phyloP scores from a whole-genome alignment of 805 yeast species.

The Ogataea kodamae region DNA sequence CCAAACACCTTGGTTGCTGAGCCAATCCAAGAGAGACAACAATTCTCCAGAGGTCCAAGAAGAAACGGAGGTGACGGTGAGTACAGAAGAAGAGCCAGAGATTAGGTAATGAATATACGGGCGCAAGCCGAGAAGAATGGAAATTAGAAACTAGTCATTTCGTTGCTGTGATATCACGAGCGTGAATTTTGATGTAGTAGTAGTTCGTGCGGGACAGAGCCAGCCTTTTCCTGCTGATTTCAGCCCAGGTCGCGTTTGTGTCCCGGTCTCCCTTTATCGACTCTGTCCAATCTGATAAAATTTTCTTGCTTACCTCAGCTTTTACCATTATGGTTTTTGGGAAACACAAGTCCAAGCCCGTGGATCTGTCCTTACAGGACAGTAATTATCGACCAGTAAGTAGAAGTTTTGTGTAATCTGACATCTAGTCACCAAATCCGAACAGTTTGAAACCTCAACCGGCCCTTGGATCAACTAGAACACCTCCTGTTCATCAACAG shows the following conservation, averaged over 20 bases:
- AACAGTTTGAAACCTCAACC: conserved; percentile 21
- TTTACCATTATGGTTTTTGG: conserved; percentile 20
- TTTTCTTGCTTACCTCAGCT: conserved; percentile 8
- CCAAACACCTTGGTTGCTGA: conserved; percentile 97
- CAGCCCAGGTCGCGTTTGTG: too few relatives aligned
- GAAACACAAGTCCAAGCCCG: conserved; percentile 18
- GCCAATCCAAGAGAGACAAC: conserved; percentile 75
- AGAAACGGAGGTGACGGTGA: conserved; percentile 48
- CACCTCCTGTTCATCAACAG: conserved; percentile 11
- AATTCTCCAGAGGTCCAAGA: conserved; percentile 48
- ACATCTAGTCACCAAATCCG: conserved; percentile 21
- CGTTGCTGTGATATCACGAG: too few relatives aligned
- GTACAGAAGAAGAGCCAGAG: conserved; percentile 60
- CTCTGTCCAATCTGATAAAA: neutral
- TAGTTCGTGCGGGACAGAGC: too few relatives aligned
- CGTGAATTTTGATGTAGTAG: too few relatives aligned
- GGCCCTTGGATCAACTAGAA: conserved; percentile 17
- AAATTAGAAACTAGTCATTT: conserved; percentile 2
- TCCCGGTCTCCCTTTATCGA: too few relatives aligned
- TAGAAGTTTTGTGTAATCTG: conserved; percentile 2
- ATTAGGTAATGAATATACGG: conserved; percentile 24
- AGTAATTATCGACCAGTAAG: conserved; percentile 23
- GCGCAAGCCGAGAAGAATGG: conserved; percentile 8
- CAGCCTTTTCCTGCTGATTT: neutral
- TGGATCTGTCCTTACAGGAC: conserved; percentile 19